Evolutionary conservation across 2,329 filamentous ascomycete species (phyloP).

Genomic region (Endocalyx cinctus): DNA sequence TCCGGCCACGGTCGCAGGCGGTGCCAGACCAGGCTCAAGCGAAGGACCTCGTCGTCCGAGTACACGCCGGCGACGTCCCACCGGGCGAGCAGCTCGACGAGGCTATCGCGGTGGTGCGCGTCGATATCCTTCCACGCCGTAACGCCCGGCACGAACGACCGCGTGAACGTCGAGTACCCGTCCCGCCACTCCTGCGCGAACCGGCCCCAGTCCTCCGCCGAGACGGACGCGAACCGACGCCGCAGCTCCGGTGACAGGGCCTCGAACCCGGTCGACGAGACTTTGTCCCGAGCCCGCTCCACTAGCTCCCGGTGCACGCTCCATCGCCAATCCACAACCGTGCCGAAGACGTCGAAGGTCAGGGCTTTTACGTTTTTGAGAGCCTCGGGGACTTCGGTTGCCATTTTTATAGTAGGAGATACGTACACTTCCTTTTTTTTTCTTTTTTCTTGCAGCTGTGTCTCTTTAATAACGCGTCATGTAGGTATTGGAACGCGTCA

Average conservation of each 20-base stretch:
- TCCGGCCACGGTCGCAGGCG: constrained; percentile 66
- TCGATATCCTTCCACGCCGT: constrained; percentile 65
- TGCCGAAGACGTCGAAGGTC: constrained; percentile 75
- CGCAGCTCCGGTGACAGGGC: constrained; percentile 43
- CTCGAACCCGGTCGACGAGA: constrained; percentile 39
- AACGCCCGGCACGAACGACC: constrained; percentile 40
- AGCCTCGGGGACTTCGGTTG: constrained; percentile 9
- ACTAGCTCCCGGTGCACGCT: constrained; percentile 58
- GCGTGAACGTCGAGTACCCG: constrained; percentile 59
- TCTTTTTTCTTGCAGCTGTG: too few species aligned
- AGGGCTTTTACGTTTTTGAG: constrained; percentile 48
- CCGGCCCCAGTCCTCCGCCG: constrained; percentile 52
- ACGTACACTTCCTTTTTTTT: too few species aligned
- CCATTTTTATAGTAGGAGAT: too few species aligned
- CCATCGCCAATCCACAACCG: constrained; percentile 73
- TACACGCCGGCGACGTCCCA: constrained; percentile 58
- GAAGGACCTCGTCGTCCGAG: constrained; percentile 52
- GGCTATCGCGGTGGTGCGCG: constrained; percentile 61
- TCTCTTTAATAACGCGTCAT: too few species aligned
- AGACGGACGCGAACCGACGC: constrained; percentile 45
- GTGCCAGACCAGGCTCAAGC: constrained; percentile 69
- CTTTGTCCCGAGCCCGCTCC: constrained; percentile 42
- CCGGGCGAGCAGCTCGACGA: constrained; percentile 52
- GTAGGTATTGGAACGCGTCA: too few species aligned
- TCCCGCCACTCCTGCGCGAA: constrained; percentile 70